Evolutionary conservation across 768 basidiomycete species (phyloP), one percentile per base, ranked within the genome.

Genomic region (Pholiota microspora): DNA sequence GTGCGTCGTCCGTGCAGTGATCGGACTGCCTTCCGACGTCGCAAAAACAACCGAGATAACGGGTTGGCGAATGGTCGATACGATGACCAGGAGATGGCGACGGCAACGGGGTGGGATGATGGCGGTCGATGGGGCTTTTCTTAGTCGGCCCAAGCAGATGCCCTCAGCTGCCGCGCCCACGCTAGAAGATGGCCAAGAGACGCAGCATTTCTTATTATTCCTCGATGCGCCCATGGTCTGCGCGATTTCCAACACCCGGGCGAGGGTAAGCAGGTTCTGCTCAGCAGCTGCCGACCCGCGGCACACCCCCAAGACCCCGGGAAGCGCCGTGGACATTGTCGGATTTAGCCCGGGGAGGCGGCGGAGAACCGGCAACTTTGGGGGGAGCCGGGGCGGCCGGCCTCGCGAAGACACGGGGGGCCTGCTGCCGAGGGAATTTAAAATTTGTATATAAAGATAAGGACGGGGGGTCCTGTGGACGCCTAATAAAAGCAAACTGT

Each of bases 401-500:
- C 40, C 3, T 15, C 21, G 51, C 40, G 29, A 29, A 15, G 31
- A 27, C 49, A 24, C 35, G 48, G 51, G 35, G 53, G 54, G 40
- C 52, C 51, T 32, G 56, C 40, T 16, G 40, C 21, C 12, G 18
- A 10, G 2, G 9, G 40, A 16, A 42, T 18, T 38, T 59, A 46
- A 57, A 49, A 56, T 46, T 48, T 21, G 38, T 51, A 28, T 51
- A 18, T 23, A 42, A 31, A 34, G 38, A 51, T 44, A 51, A 44
- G 25, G n/a, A 51, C 27, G 55, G 56, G 56, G 58, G 55, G 47
- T 55, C 45, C 50, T 31, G 51, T 56, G 47, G 13, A 45, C 42
- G 44, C 35, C 56, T 63, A 59, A 64, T 62, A 66, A 62, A 62
- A 66, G 55, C 57, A 62, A 62, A 62, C 48, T 58, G 21, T 42